Conservation (phyloP, 1,284 basidiomycete species). For the Pascua sp. region DNA sequence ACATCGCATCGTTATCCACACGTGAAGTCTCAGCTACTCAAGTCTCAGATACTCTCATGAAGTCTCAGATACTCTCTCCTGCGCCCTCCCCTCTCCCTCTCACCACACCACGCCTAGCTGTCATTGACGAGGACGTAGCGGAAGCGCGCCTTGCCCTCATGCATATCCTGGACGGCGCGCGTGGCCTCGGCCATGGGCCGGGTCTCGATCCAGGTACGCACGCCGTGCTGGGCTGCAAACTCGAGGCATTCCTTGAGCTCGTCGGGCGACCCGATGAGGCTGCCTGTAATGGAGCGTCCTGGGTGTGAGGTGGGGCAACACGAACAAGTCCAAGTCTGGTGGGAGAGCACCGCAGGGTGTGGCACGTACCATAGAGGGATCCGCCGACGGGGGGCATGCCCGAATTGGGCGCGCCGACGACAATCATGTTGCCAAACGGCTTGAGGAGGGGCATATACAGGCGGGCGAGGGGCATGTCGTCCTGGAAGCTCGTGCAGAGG, state of each 20-base stretch:
- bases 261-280: constrained; percentile 49
- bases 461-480: constrained; percentile 23
- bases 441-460: constrained; percentile 45
- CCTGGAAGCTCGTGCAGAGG: constrained; percentile 48
- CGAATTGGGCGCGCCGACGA: constrained; percentile 48
- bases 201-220: constrained; percentile 50
- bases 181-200: constrained; percentile 52
- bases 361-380: not conserved
- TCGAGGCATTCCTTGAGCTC: constrained; percentile 49
- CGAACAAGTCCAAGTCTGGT: too few species aligned
- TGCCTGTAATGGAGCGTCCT: constrained; percentile 33
- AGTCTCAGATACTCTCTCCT: too few species aligned
- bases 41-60: too few species aligned
- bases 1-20: too few species aligned
- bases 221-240: constrained; percentile 41
- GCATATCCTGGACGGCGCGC: constrained; percentile 51
- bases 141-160: constrained; percentile 51
- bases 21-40: too few species aligned
- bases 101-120: constrained; percentile 28
- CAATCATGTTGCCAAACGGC: constrained; percentile 47
- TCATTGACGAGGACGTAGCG: constrained; percentile 53
- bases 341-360: too few species aligned
- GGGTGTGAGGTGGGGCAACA: too few species aligned
- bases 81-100: too few species aligned
- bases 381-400: constrained; percentile 16